Evolutionary conservation across 2,329 filamentous ascomycete species (phyloP), one percentile per base, ranked within the genome.

Genomic region (Pseudogymnoascus sp.): DNA sequence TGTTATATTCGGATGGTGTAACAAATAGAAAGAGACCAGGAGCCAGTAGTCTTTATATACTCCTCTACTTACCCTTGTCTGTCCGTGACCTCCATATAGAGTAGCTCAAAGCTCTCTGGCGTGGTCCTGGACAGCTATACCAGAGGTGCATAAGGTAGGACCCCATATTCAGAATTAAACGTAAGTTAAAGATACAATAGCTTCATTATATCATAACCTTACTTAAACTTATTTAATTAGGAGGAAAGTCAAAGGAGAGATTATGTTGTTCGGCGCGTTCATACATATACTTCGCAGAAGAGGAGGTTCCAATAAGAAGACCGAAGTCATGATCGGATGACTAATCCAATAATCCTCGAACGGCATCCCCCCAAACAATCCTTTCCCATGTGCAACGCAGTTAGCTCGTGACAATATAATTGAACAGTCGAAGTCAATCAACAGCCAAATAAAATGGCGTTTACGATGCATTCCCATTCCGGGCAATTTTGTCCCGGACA

Each of bases 381-480:
- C 10, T 33, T 52, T 26, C 26, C 5, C 19, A 9, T 30, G 23
- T 52, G 15, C 5, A 30, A 30, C 26, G 9, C 6, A 30, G 45
- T 52, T 13, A 7, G 15, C 2, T 12, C 45, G 9, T 5, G 15
- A 33, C 45, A 52, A 33, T 19, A 52, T 30, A 52, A 52, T 52
- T 52, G 26, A 52, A 30, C 45, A 19, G 10, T 18, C 45, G 30
- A 8, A 12, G n/a, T 19, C 28, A 37, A 37, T 28, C 15, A 23
- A 13, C 18, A 2, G 30, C 4, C 7, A 23, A 13, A 57, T 10
- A 57, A 10, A 1, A 97, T 97, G 94, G 92, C 92, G 1, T 96
- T 95, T 76, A 95, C 94, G 3, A 95, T 97, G 78, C 94, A 99
- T 74, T 95, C 90, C 70, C 94, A 99, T 76, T 97, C 94, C 35